A percentile compares a stretch with the other conserved stretches of the same genome.
Evolutionary conservation across 257 asterid species (phyloP).

Genomic region (Solanum pinnatisectum): DNA sequence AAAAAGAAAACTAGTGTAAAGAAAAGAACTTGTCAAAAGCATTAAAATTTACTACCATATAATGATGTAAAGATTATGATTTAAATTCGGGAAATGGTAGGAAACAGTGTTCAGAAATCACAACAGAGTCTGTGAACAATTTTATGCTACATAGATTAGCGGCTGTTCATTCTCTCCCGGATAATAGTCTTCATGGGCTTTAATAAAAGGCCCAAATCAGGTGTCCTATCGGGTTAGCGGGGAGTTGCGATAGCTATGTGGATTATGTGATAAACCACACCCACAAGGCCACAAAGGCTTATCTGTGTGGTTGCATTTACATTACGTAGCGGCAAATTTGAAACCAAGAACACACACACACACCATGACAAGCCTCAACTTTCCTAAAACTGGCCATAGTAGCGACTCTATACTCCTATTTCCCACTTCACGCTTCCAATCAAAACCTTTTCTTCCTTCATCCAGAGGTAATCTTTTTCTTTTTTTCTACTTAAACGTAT

Average conservation of each 20-base stretch:
- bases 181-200: background rate
- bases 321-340: constrained; percentile 32
- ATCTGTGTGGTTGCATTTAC: constrained; percentile 9
- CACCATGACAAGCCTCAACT: constrained; percentile 47
- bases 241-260: background rate
- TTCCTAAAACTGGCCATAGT: constrained; percentile 26
- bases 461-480: constrained; percentile 15
- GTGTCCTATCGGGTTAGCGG: background rate
- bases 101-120: background rate
- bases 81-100: background rate
- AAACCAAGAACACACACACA: background rate
- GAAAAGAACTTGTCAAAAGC: no score
- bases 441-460: constrained; percentile 17
- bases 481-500: background rate
- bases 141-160: no score
- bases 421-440: constrained; percentile 19
- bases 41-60: background rate
- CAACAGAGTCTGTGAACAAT: no score
- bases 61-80: background rate
- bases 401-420: constrained; percentile 23
- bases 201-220: background rate
- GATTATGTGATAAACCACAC: background rate
- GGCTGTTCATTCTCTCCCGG: background rate
- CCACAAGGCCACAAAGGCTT: constrained; percentile 29
- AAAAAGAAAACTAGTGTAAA: no score